Evolutionary conservation across 441 rosid genomes (phyloP).

Genomic region (Adansonia gregorii): DNA sequence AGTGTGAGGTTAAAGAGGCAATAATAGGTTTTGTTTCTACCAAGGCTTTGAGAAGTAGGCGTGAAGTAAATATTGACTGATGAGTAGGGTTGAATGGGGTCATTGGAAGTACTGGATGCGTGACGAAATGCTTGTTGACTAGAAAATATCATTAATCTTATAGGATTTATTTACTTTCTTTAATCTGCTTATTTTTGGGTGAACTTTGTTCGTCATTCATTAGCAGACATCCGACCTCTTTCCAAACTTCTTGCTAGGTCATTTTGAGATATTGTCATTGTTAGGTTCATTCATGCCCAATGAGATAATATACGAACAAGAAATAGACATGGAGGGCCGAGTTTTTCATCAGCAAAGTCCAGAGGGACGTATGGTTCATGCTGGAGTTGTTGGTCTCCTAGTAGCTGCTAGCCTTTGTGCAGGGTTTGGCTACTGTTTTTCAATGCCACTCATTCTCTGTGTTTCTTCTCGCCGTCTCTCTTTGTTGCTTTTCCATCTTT

Average conservation of each 20-base stretch:
- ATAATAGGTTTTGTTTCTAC: too few species aligned
- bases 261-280: conserved; percentile 65
- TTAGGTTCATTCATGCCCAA: conserved; percentile 73
- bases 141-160: not conserved
- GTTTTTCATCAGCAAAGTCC: conserved; percentile 62
- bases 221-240: conserved; percentile 6
- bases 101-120: too few species aligned
- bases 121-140: not conserved
- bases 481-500: not conserved
- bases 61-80: too few species aligned
- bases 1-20: too few species aligned
- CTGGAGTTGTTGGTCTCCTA: conserved; percentile 62
- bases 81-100: too few species aligned
- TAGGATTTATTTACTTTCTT: not conserved
- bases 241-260: conserved; percentile 48
- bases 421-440: conserved; percentile 39
- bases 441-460: not conserved
- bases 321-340: conserved; percentile 69
- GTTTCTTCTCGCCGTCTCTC: not conserved
- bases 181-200: not conserved
- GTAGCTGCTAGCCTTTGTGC: conserved; percentile 68
- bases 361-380: conserved; percentile 67
- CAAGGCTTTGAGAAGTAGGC: too few species aligned
- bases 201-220: not conserved
- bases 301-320: conserved; percentile 54